These are phyloP conservation scores for Suhomyces terraborum DNA, from an alignment of 1,139 yeast species.

Conservation along the genomic window DNA sequence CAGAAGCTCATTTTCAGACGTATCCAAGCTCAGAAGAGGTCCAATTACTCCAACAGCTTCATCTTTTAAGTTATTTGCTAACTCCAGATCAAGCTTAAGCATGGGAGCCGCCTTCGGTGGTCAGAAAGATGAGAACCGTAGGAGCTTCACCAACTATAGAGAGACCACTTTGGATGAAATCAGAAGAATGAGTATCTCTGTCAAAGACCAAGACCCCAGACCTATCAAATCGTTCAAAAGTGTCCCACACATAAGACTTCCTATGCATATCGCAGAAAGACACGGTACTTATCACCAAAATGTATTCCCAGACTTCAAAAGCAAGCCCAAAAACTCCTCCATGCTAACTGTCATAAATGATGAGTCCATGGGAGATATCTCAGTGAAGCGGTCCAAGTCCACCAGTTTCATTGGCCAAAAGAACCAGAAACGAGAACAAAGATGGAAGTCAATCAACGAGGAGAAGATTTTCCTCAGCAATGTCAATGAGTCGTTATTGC, in stretches of 20 bases:
- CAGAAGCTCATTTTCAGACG: constrained; percentile 10
- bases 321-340: constrained; percentile 11
- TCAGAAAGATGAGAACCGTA: constrained; percentile 3
- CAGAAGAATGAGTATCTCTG: not conserved
- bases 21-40: constrained; percentile 5
- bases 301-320: not conserved
- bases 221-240: constrained; percentile 9
- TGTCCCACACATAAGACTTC: constrained; percentile 5
- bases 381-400: constrained; percentile 29
- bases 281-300: not conserved
- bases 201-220: not conserved
- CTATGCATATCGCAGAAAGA: not conserved
- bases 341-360: constrained; percentile 13
- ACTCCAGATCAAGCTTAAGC: constrained; percentile 7
- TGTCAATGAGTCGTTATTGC: constrained; percentile 37
- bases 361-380: constrained; percentile 2
- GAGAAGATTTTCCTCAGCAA: constrained; percentile 36
- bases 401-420: constrained; percentile 24
- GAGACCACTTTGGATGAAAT: not conserved
- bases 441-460: constrained; percentile 35
- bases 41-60: not conserved
- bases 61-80: constrained; percentile 6
- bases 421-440: constrained; percentile 22
- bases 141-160: constrained; percentile 12
- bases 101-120: not conserved